phyloP scores from a whole-genome alignment of 805 yeast species.

The Saturnispora silvae region DNA sequence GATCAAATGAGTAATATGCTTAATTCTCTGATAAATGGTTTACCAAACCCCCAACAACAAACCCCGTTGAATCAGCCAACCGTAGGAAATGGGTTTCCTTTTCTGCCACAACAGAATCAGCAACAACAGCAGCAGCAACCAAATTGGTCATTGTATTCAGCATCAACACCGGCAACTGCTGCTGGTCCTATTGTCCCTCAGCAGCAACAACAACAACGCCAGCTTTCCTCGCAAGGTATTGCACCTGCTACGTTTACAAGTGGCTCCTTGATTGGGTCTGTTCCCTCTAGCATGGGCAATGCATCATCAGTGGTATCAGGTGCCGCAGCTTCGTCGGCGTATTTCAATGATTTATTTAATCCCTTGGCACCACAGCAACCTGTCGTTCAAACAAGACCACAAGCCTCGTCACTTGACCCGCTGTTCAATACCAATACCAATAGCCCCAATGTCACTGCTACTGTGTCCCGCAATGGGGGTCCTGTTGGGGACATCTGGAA shows the following conservation, averaged over 20 bases:
- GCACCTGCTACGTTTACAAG: not conserved
- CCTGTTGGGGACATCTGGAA: constrained; percentile 2
- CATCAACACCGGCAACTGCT: not conserved
- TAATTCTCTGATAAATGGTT: not conserved
- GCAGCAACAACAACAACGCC: too few species aligned
- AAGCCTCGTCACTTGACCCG: not conserved
- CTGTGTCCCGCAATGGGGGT: too few species aligned
- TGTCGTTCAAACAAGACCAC: not conserved
- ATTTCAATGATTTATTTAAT: constrained; percentile 3
- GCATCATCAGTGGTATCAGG: too few species aligned
- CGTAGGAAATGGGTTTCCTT: not conserved
- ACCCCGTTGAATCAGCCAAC: too few species aligned
- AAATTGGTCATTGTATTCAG: not conserved
- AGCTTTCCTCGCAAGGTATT: not conserved
- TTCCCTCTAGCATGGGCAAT: too few species aligned
- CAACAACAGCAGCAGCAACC: not conserved
- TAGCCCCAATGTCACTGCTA: too few species aligned
- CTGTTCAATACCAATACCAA: not conserved
- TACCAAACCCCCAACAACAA: not conserved
- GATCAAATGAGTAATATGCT: not conserved
- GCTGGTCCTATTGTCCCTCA: too few species aligned
- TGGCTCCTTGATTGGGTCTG: not conserved
- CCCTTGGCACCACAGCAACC: not conserved
- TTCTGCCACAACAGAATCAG: not conserved
- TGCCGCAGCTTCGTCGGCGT: not conserved